Conservation (phyloP, 2,329 filamentous ascomycete species). For the Aspergillus amoenus region DNA sequence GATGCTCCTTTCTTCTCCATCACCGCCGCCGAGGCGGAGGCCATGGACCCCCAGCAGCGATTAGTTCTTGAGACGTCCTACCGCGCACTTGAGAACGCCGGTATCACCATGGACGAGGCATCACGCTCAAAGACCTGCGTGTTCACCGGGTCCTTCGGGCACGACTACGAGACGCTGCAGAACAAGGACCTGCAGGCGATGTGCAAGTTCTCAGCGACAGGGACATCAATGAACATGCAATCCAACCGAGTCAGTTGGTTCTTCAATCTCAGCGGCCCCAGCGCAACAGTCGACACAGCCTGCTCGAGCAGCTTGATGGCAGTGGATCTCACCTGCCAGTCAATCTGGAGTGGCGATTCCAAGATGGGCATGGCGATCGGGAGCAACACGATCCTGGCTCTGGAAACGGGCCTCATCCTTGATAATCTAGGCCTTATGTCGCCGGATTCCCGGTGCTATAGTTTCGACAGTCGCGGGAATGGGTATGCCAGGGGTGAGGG, state of each 20-base stretch:
- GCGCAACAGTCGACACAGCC: constrained; percentile 16
- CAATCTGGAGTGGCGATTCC: constrained; percentile 5
- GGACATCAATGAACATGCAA: constrained; percentile 5
- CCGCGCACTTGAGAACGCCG: constrained; percentile 10
- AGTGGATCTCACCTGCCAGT: constrained; percentile 13
- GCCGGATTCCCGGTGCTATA: constrained; percentile 1
- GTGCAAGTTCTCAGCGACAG: constrained; percentile 4
- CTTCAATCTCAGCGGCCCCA: constrained; percentile 19
- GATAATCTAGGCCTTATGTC: neutral
- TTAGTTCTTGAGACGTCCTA: constrained; percentile 11
- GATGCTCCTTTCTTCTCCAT: constrained; percentile 17
- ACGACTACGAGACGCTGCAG: constrained; percentile 10
- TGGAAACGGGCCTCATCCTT: neutral
- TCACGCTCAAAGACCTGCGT: neutral
- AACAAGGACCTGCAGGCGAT: constrained; percentile 5
- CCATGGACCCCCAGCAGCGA: constrained; percentile 16
- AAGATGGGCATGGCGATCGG: neutral
- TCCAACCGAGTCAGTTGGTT: constrained; percentile 18
- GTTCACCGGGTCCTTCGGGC: neutral
- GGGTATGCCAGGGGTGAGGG: constrained; percentile 14
- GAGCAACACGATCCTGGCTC: neutral
- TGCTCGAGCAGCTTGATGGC: constrained; percentile 17
- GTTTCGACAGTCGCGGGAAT: constrained; percentile 10
- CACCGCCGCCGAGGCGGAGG: constrained; percentile 8
- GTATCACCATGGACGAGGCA: neutral